Percentiles rank a stretch among this genome's conserved stretches.
Conservation (phyloP, 306 rosid genomes). For the Lathyrus tuberosus region DNA sequence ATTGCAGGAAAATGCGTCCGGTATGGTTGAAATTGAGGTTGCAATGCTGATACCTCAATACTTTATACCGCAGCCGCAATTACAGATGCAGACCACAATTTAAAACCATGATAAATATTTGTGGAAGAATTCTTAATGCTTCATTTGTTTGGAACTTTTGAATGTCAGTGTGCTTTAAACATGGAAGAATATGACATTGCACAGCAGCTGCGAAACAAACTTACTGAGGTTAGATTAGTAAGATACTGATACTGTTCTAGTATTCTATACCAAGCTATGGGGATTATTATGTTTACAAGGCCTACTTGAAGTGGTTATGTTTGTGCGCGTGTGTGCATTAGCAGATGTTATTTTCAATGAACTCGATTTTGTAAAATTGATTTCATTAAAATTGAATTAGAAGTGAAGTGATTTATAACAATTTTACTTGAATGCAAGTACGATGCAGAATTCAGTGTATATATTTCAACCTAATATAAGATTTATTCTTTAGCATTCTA, state of each 20-base stretch:
- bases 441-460: neutral
- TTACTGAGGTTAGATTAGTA: conserved; percentile 73
- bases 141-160: conserved; percentile 39
- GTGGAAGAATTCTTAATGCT: conserved; percentile 16
- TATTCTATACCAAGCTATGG: conserved; percentile 25
- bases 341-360: neutral
- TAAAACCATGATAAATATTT: conserved; percentile 11
- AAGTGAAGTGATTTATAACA: neutral
- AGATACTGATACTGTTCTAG: neutral
- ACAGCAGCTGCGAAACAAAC: conserved; percentile 78
- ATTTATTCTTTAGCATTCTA: neutral
- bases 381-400: neutral
- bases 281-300: conserved; percentile 19
- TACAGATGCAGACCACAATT: neutral
- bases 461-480: neutral
- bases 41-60: neutral
- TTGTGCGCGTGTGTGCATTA: neutral
- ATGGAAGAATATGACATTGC: conserved; percentile 89
- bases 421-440: neutral
- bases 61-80: neutral
- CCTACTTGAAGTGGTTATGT: neutral
- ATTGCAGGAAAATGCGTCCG: neutral
- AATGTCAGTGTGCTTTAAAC: conserved; percentile 77
- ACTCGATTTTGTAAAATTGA: neutral
- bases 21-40: neutral